phyloP scores from a whole-genome alignment of 768 basidiomycete species.

The Boletus vinaceobasis region DNA sequence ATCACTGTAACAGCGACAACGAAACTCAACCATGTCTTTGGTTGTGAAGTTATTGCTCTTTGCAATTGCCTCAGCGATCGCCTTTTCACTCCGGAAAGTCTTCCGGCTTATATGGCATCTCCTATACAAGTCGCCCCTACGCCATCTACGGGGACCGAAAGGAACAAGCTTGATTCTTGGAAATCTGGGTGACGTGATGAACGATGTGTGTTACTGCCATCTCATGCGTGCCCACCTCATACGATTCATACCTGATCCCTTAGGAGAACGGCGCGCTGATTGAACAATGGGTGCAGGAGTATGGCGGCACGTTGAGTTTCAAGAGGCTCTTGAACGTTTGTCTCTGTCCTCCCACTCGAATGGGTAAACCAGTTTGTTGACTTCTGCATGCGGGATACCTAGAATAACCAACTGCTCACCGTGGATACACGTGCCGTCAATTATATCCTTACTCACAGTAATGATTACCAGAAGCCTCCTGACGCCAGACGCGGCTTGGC shows the following conservation, averaged over 20 bases:
- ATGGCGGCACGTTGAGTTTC: constrained; percentile 47
- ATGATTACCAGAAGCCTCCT: constrained; percentile 56
- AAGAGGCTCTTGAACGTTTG: constrained; percentile 44
- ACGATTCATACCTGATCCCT: not conserved
- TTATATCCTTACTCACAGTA: constrained; percentile 57
- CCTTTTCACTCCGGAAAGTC: constrained; percentile 34
- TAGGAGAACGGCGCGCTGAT: constrained; percentile 32
- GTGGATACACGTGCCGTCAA: constrained; percentile 60
- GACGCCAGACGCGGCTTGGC: constrained; percentile 35
- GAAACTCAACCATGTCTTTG: not conserved
- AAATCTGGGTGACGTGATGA: constrained; percentile 42
- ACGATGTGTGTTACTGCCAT: constrained; percentile 33
- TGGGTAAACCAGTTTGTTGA: not conserved
- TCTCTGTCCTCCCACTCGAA: not conserved
- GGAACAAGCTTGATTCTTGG: constrained; percentile 46
- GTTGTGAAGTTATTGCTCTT: not conserved
- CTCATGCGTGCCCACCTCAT: not conserved
- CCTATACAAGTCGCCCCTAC: constrained; percentile 40
- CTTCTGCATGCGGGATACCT: not conserved
- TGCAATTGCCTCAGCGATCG: constrained; percentile 11
- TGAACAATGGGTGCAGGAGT: constrained; percentile 45
- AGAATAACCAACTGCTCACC: constrained; percentile 47
- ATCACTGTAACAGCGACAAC: not conserved
- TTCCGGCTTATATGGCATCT: constrained; percentile 26
- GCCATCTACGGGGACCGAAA: constrained; percentile 50